Evolutionary conservation across 371 early-diverging fungal species (phyloP), one percentile per base, ranked within the genome.

Genomic region (Encephalitozoon romaleae): DNA sequence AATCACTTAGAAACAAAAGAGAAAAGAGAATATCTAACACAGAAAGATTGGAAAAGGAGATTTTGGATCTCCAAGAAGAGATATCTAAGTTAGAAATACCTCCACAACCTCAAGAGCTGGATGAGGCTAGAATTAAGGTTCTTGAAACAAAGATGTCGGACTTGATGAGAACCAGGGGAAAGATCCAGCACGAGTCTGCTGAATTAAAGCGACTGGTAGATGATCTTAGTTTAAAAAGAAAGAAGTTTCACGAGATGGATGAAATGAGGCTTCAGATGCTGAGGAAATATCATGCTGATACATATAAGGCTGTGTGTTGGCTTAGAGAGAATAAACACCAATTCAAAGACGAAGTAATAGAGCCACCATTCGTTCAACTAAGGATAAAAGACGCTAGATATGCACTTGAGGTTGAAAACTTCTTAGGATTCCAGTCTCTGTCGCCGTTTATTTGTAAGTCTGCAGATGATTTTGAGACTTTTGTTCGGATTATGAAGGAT

Each of bases 401-500:
- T 68, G 28, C 39, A 6, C 23, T 51, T 42, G 84, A 86, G 67
- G 55, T 86, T 28, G 81, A 82, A 72, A 79, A 74, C 26, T 80
- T 84, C 42, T 51, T 84, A 21, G 73, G 63, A 43, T 76, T 82
- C 39, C 83, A 83, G 41, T 68, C 78, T 8, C 72, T 86, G 11
- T 78, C 84, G 0, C 75, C 83, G 4, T 86, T 86, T 80, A 78
- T 86, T 18, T 84, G 82, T 55, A 78, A 81, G 68, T 69, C 65
- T 23, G 2, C 18, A 23, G 55, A 81, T 28, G 82, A 83, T 65
- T 83, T 84, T 72, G 72, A 75, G 21, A 71, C 45, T 47, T 72
- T 86, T 28, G 55, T 76, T 6, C 55, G 55, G 23, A 76, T 77
- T 32, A 76, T 83, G 25, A 86, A 86, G 69, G 86, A 86, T 66